Base-by-base conservation (phyloP, 164 flowering plant species). In the Umbilicus rupestris region DNA sequence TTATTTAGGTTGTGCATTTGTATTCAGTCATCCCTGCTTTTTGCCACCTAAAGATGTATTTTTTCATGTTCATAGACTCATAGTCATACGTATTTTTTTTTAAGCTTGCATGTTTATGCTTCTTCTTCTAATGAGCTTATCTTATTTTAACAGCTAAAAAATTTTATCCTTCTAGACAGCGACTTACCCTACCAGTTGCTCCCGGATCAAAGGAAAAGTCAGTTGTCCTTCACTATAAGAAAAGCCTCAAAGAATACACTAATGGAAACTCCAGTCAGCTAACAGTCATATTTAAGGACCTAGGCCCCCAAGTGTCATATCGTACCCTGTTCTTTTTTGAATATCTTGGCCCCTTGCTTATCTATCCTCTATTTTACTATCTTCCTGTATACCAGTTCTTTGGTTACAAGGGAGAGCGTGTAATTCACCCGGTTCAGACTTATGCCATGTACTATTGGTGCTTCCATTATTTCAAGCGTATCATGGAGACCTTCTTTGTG, bases 391-490 rank as follows among this genome's bases (percentile, higher is more conserved):
- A 94, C 72, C 58, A 79, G 66, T 84, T 66, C 74, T 82, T 94
- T 70, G 97, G 99, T 71, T 87, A 85, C 75, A 75, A 84, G 71
- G 94, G 78, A 39, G 82, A 87, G 66, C 88, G 88, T 37, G 71
- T 72, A 60, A 84, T 81, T 68, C 92, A 81, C 73, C 96, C 94
- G 0, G 96, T 79, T 60, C 99, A 94, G 78, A 94, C 97, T 20
- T 94, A 87, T 77, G 97, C 99, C 63, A 65, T 88, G 71, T 91
- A 88, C 70, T 89, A 83, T 78, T 94, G 99, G 99, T 89, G 96
- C 71, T 83, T 94, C 79, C 99, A 94, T 77, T 94, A 94, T 79
- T 86, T 83, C 83, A 91, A 91, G 71, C 85, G 96, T 42, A 91
- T 94, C 33, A 75, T 89, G 89, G 99, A 94, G 55, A 91, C 97